A percentile compares a stretch with the other conserved stretches of the same genome.
These are phyloP conservation scores for Nymphaea thermarum DNA, from an alignment of 164 flowering plant species.

Conservation along the genomic window DNA sequence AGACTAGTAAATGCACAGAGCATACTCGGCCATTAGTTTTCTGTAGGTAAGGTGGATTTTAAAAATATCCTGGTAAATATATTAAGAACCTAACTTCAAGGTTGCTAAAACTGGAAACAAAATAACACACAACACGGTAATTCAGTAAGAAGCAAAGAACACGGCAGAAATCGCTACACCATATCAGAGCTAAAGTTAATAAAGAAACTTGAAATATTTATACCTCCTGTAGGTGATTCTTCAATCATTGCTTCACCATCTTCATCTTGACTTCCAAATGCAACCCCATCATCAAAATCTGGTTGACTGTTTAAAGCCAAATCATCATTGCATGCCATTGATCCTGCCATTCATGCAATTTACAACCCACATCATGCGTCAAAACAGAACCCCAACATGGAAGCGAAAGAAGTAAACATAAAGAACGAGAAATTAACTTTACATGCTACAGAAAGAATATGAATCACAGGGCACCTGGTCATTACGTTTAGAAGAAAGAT, in stretches of 20 bases:
- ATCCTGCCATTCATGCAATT: not conserved
- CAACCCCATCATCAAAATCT: slow-evolving; percentile 60
- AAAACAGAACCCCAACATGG: not conserved
- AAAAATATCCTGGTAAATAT: not conserved
- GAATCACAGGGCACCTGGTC: not conserved
- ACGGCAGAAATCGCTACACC: not conserved
- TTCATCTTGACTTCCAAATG: slow-evolving; percentile 65
- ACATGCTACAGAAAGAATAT: not conserved
- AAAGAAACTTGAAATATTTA: not conserved
- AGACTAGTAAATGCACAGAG: too few species aligned
- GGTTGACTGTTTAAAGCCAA: slow-evolving; percentile 24
- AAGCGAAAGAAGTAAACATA: not conserved
- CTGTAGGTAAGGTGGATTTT: too few species aligned
- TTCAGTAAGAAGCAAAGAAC: not conserved
- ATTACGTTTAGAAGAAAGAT: too few species aligned
- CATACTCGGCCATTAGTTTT: too few species aligned
- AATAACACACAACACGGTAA: not conserved
- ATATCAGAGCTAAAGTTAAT: not conserved
- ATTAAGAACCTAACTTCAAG: not conserved
- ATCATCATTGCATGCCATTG: not conserved
- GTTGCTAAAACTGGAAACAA: not conserved
- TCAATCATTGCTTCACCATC: slow-evolving; percentile 65
- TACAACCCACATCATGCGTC: not conserved
- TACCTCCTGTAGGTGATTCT: slow-evolving; percentile 58
- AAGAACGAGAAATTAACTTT: not conserved